Conservation (phyloP, 768 basidiomycete genomes). For the Dentipellis fragilis region DNA sequence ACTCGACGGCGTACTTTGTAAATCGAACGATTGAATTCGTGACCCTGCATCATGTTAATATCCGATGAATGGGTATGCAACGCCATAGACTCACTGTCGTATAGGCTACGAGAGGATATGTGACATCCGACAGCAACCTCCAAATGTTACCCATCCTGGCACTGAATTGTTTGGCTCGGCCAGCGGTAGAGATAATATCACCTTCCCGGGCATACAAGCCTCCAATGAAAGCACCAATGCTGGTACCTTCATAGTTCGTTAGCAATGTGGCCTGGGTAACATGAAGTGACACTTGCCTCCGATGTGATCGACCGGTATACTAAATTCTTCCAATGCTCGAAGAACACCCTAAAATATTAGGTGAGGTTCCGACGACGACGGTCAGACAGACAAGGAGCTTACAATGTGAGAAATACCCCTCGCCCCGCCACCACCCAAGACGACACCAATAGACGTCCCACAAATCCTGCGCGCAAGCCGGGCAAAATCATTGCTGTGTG, state of each 20-base stretch:
- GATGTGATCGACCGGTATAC: constrained; percentile 90
- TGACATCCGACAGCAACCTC: constrained; percentile 89
- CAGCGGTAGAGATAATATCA: constrained; percentile 77
- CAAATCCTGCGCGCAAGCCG: constrained; percentile 85
- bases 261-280: background rate
- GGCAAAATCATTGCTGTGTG: constrained; percentile 85
- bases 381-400: constrained; percentile 16
- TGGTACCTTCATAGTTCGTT: constrained; percentile 43
- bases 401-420: constrained; percentile 74
- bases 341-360: constrained; percentile 63
- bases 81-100: constrained; percentile 49
- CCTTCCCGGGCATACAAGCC: constrained; percentile 93
- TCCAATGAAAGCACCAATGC: constrained; percentile 87
- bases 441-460: constrained; percentile 87
- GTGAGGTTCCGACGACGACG: constrained; percentile 23
- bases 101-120: constrained; percentile 86
- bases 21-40: constrained; percentile 89
- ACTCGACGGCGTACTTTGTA: constrained; percentile 54
- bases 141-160: constrained; percentile 89
- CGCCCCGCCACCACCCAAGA: constrained; percentile 96
- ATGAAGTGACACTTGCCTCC: constrained; percentile 39
- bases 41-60: constrained; percentile 44
- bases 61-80: background rate
- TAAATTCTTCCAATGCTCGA: constrained; percentile 82
- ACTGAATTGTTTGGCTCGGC: constrained; percentile 86